Evolutionary conservation across 257 asterid species (phyloP), one percentile per base, ranked within the genome.

Genomic region (Ligustrum vulgare): DNA sequence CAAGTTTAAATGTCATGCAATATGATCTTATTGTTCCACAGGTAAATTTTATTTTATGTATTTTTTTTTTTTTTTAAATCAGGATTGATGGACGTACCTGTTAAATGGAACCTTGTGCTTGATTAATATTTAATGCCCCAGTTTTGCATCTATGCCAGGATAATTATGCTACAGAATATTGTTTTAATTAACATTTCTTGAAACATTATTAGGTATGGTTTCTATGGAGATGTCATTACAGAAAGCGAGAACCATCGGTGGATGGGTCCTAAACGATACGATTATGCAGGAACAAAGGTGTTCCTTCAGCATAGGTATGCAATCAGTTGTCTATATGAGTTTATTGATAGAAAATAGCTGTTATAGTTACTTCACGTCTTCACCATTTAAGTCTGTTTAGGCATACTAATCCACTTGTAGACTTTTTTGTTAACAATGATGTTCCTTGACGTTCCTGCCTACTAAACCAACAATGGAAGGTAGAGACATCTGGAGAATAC

Each of bases 241-340:
- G 99, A 95, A 89, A 95, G 99, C 49, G 98, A 95, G 80, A 92
- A 92, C 75, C 87, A 87, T 80, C 89, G 99, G 34, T 93, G 99
- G 99, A 91, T 95, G 99, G 99, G 99, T 70, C 99, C 99, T 2
- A 89, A 85, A 75, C 85, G 97, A 65, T 95, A 95, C 75, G 99
- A 95, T 83, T 92, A 82, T 70, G 98, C 98, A 0, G 99, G 99
- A 76, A 94, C 99, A n/a, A 94, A 91, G 86, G 98, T 94, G 81
- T 95, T 95, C 82, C 99, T 95, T 77, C 93, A 90, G 77, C 99
- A 93, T 70, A 93, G 90, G 98, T 95, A 88, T 71, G 88, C 63
- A 76, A 73, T 77, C 28, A 68, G 73, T 81, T 54, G 47, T n/a
- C 71, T 77, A 8, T 39, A 51, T 68, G 65, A 39, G 28, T 70